These are phyloP conservation scores for Calycina herbarum DNA, from an alignment of 2,329 filamentous ascomycete genomes.

Conservation along the genomic window DNA sequence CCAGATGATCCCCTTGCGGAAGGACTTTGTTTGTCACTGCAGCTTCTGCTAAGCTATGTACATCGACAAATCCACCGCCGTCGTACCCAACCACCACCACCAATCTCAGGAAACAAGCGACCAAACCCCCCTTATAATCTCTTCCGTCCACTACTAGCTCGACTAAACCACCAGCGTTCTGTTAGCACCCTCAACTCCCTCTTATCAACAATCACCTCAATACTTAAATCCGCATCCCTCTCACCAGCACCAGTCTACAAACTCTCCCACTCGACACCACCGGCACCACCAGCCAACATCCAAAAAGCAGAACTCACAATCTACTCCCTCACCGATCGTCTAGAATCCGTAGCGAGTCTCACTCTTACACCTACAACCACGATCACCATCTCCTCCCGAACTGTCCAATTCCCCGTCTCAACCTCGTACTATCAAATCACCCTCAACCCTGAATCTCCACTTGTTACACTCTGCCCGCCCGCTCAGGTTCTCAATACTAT, in stretches of 20 bases:
- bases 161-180: slow-evolving; percentile 33
- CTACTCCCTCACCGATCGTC: slow-evolving; percentile 42
- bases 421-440: slow-evolving; percentile 19
- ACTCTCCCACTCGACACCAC: slow-evolving; percentile 26
- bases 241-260: slow-evolving; percentile 30
- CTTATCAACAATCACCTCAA: slow-evolving; percentile 27
- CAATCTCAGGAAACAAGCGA: slow-evolving; percentile 49
- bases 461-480: slow-evolving; percentile 23
- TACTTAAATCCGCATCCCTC: slow-evolving; percentile 29
- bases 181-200: slow-evolving; percentile 26
- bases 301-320: slow-evolving; percentile 42
- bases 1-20: slow-evolving; percentile 59
- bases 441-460: slow-evolving; percentile 22
- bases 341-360: slow-evolving; percentile 45
- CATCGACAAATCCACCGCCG: slow-evolving; percentile 74
- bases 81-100: slow-evolving; percentile 63
- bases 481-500: slow-evolving; percentile 19
- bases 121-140: slow-evolving; percentile 54
- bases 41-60: slow-evolving; percentile 74
- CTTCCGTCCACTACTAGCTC: slow-evolving; percentile 52
- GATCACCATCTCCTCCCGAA: slow-evolving; percentile 41
- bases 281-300: slow-evolving; percentile 24
- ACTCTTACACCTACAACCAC: slow-evolving; percentile 36
- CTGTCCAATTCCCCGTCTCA: slow-evolving; percentile 17
- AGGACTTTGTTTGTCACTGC: slow-evolving; percentile 64